Base-by-base conservation (phyloP, 192 early-diverging fungal genomes). In the Coemansia aciculifera region DNA sequence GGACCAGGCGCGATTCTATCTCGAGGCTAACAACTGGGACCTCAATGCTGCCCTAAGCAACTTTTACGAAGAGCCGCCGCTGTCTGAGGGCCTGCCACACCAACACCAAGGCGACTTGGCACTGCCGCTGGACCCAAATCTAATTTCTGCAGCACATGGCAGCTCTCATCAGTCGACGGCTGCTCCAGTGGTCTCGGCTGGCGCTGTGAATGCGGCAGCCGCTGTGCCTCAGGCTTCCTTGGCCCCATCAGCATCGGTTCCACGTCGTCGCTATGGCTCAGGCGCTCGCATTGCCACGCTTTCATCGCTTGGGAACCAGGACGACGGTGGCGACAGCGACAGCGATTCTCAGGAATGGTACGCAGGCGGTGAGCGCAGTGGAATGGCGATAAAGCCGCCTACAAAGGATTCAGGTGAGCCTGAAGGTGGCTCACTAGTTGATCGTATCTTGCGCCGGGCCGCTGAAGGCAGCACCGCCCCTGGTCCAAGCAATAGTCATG, bases 281-380 rank as follows among this genome's bases (percentile, higher is more conserved):
- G 77, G 76, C 23, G 69, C 81, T 13, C 81, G 81, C 42, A 83
- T 84, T 23, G 78, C 78, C 3, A 84, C 82, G n/a, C 74, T 84
- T 11, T 79, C 74, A 0, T 77, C 77, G 10, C 56, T 80, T 32
- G 63, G 63, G 24, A 57, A 34, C 7, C 44, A 61, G 24, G 64
- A 49, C 27, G 37, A 42, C 36, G 54, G 54, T 39, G 63, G 60
- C 5, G 67, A 68, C 23, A 62, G 60, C 6, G 65, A 69, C 36
- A 61, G 69, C 15, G 67, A 69, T 54, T 19, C 66, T 2, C 74
- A 78, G 19, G 85, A 86, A 59, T 94, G 87, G 69, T 99, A 91
- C 86, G 89, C 95, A 19, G 97, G 96, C 5, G 97, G 97, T 32
- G 96, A 97, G 78, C 93, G 93, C 75, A 95, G 92, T 81, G 95